Evolutionary conservation across 2,329 filamentous ascomycete genomes (phyloP).

Genomic region (Rutstroemia sydowiana): DNA sequence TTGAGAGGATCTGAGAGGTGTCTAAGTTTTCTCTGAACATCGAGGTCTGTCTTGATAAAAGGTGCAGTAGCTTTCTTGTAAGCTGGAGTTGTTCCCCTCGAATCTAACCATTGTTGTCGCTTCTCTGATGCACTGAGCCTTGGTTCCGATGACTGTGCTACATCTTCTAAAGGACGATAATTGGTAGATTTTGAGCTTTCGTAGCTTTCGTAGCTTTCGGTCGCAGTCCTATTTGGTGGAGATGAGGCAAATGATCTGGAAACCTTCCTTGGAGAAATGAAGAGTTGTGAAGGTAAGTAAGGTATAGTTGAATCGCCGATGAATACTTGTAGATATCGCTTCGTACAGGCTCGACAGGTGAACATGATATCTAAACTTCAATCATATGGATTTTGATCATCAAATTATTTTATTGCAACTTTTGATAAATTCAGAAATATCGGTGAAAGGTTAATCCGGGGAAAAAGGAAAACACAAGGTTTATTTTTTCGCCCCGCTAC

Average conservation of each 20-base stretch:
- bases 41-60: conserved; percentile 2
- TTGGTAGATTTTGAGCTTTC: not conserved
- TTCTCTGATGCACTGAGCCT: conserved; percentile 1
- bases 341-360: conserved; percentile 25
- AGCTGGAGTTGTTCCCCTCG: conserved; percentile 16
- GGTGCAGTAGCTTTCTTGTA: conserved; percentile 5
- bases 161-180: not conserved
- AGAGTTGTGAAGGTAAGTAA: conserved; percentile 6
- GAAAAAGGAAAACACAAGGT: too few relatives aligned
- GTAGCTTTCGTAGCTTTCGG: not conserved
- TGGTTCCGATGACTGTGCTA: not conserved
- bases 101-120: conserved; percentile 20
- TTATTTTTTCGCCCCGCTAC: too few relatives aligned
- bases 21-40: conserved; percentile 19
- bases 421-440: too few relatives aligned
- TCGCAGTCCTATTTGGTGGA: not conserved
- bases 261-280: not conserved
- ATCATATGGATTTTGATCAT: too few relatives aligned
- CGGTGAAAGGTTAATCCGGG: too few relatives aligned
- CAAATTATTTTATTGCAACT: too few relatives aligned
- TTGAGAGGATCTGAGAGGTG: conserved; percentile 56
- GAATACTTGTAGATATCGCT: conserved; percentile 23
- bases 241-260: not conserved
- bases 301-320: conserved; percentile 19
- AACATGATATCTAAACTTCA: conserved; percentile 18